phyloP scores from a whole-genome alignment of 139 green algal genomes.

The Coelastrella sp. region DNA sequence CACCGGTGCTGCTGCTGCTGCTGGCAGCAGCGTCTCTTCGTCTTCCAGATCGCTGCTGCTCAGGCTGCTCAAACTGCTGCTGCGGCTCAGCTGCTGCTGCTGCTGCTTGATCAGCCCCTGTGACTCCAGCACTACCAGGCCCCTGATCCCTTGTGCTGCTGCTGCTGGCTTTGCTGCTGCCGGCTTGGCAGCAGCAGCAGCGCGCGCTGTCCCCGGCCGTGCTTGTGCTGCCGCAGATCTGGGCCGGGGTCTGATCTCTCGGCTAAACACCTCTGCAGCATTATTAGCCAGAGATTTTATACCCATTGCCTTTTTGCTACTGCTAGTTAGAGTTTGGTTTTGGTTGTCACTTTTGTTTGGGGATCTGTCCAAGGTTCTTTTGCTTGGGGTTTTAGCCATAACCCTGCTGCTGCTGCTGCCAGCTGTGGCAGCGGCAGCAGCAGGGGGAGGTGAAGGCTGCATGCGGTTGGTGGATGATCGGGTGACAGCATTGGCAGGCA shows the following conservation, averaged over 20 bases:
- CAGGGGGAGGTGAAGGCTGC: too few relatives aligned
- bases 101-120: slow-evolving; percentile 1
- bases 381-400: background rate
- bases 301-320: background rate
- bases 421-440: too few relatives aligned
- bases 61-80: background rate
- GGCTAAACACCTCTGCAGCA: background rate
- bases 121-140: too few relatives aligned
- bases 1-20: background rate
- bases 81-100: background rate
- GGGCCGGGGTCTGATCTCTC: background rate
- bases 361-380: background rate
- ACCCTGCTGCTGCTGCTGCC: too few relatives aligned
- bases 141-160: background rate
- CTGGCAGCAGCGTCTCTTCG: background rate
- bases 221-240: background rate
- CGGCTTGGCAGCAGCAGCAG: background rate
- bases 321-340: background rate
- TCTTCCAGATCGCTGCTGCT: background rate
- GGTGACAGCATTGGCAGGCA: too few relatives aligned
- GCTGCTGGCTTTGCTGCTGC: background rate
- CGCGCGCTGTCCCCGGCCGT: background rate
- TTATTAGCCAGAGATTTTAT: too few relatives aligned
- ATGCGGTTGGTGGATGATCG: too few relatives aligned
- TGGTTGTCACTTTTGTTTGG: background rate